Percentiles rank a stretch among this genome's conserved stretches.
Conservation (phyloP, 2,329 filamentous ascomycete species). For the Arthrobotrys entomopaga region DNA sequence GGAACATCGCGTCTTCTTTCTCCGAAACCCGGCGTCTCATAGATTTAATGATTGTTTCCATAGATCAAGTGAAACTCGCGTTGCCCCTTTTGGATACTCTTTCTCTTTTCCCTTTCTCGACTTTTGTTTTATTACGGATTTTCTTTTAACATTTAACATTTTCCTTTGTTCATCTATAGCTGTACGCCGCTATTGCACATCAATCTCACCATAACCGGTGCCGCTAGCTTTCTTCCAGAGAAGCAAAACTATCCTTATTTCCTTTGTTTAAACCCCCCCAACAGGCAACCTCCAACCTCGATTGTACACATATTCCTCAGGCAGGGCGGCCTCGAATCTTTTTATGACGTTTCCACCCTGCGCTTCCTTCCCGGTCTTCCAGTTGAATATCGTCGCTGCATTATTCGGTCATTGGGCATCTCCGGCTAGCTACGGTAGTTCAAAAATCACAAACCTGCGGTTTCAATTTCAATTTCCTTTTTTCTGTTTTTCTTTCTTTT, state of each 20-base stretch:
- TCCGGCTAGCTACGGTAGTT: constrained; percentile 49
- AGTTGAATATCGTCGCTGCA: constrained; percentile 29
- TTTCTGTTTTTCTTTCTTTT: constrained; percentile 19
- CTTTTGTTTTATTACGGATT: constrained; percentile 53
- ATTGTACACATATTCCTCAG: constrained; percentile 42
- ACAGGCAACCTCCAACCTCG: constrained; percentile 9
- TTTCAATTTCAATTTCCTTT: constrained; percentile 31
- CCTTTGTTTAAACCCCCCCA: constrained; percentile 38
- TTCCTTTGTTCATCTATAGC: constrained; percentile 34
- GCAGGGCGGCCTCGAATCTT: constrained; percentile 13
- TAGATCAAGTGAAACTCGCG: constrained; percentile 54
- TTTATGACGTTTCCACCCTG: constrained; percentile 18
- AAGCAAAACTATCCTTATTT: constrained; percentile 36
- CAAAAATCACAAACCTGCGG: constrained; percentile 26
- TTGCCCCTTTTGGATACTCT: constrained; percentile 26
- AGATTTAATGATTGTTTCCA: constrained; percentile 55
- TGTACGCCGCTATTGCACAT: constrained; percentile 21
- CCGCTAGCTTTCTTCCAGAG: constrained; percentile 12
- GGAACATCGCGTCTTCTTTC: constrained; percentile 55
- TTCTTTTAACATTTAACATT: constrained; percentile 17
- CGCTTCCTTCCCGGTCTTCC: constrained; percentile 14
- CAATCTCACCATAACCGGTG: constrained; percentile 22
- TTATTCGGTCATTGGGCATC: constrained; percentile 39
- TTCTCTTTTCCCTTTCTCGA: constrained; percentile 9
- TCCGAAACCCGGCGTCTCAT: constrained; percentile 51